These are phyloP conservation scores for Russula brevipes DNA, from an alignment of 768 basidiomycete species.

Conservation along the genomic window DNA sequence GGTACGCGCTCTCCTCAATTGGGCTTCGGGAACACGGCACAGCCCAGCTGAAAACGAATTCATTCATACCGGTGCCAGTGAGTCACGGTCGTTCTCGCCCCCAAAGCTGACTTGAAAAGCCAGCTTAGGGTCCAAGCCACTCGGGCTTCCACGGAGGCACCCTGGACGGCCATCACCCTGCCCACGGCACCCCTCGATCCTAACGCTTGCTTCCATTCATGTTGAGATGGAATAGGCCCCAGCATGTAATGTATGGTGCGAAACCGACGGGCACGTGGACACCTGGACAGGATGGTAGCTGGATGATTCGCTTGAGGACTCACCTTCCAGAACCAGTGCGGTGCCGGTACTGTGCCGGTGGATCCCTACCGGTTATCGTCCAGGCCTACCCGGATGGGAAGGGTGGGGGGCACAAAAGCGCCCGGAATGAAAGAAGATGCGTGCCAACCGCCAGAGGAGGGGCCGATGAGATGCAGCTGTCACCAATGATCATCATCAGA, in stretches of 20 bases:
- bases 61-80: not conserved
- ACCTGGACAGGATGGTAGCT: not conserved
- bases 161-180: not conserved
- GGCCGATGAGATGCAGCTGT: not conserved
- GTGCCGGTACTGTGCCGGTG: constrained; percentile 1
- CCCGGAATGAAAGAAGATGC: constrained; percentile 15
- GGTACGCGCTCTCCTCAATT: not conserved
- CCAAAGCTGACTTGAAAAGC: not conserved
- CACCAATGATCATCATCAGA: not conserved
- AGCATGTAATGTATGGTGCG: not conserved
- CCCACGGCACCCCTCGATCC: not conserved
- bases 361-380: constrained; percentile 1
- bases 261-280: constrained; percentile 2
- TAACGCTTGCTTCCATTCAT: constrained; percentile 1
- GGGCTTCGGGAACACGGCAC: not conserved
- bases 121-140: not conserved
- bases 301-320: not conserved
- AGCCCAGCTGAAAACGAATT: too few species aligned
- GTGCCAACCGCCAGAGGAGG: not conserved
- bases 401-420: not conserved
- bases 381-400: not conserved
- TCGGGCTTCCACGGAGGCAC: not conserved
- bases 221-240: not conserved
- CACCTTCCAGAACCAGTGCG: constrained; percentile 2
- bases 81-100: not conserved